Percentiles rank a stretch among this genome's conserved stretches.
Evolutionary conservation across 1,284 basidiomycete genomes (phyloP).

Genomic region (Malassezia caprae): DNA sequence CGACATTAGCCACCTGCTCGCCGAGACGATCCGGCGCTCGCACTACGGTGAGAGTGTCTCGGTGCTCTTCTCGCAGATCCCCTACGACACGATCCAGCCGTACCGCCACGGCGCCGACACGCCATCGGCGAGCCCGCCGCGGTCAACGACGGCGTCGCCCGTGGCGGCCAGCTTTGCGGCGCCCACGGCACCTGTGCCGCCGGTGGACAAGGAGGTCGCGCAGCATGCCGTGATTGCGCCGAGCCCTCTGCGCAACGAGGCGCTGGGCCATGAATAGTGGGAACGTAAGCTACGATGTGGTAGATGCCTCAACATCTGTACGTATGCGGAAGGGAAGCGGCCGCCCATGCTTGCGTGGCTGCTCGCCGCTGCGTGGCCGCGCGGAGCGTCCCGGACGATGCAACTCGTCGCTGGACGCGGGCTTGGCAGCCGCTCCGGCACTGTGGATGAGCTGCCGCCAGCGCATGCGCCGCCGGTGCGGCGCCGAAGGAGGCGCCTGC

Average conservation of each 20-base stretch:
- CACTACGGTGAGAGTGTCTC: constrained; percentile 48
- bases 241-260: constrained; percentile 15
- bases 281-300: background rate
- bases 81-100: constrained; percentile 46
- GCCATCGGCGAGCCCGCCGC: constrained; percentile 13
- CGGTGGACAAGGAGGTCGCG: background rate
- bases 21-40: constrained; percentile 85
- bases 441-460: constrained; percentile 3
- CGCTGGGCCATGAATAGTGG: background rate
- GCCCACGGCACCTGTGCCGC: background rate
- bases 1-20: constrained; percentile 86
- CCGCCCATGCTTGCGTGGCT: background rate
- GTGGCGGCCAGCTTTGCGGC: background rate
- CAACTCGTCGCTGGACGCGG: background rate
- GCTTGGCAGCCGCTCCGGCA: background rate
- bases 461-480: background rate
- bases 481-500: background rate
- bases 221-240: constrained; percentile 4
- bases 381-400: background rate
- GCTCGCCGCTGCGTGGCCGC: background rate
- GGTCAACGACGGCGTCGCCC: constrained; percentile 4
- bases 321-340: background rate
- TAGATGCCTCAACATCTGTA: background rate
- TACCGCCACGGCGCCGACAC: constrained; percentile 38
- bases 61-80: constrained; percentile 45